A percentile compares a stretch with the other conserved stretches of the same genome.
These are phyloP conservation scores for Thelephora terrestris DNA, from an alignment of 1,284 basidiomycete species.

Conservation along the genomic window DNA sequence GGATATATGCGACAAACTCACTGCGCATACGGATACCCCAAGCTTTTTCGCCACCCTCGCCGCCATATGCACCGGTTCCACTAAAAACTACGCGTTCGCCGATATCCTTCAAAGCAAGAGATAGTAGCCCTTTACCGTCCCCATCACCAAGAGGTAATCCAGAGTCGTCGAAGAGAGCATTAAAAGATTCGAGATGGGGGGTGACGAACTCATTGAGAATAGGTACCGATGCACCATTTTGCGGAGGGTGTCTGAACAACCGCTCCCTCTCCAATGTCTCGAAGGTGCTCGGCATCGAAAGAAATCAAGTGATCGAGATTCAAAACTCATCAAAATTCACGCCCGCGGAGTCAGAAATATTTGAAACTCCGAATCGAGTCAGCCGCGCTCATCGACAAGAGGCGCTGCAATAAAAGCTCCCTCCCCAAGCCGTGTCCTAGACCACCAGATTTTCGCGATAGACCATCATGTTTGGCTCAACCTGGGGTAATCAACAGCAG, in stretches of 20 bases:
- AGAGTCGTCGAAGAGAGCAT: slow-evolving; percentile 87
- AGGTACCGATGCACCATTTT: slow-evolving; percentile 60
- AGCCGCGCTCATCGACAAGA: background rate
- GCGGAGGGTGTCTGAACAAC: slow-evolving; percentile 71
- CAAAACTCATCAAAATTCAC: background rate
- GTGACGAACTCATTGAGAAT: slow-evolving; percentile 90
- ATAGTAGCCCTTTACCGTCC: slow-evolving; percentile 74
- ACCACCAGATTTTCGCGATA: background rate
- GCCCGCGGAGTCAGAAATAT: background rate
- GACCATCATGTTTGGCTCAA: slow-evolving; percentile 50
- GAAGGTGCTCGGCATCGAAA: slow-evolving; percentile 42
- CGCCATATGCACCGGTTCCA: slow-evolving; percentile 45
- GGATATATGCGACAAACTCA: slow-evolving; percentile 33
- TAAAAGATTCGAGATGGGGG: slow-evolving; percentile 96
- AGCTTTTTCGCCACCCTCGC: slow-evolving; percentile 43
- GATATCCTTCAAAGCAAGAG: slow-evolving; percentile 76
- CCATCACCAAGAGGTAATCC: slow-evolving; percentile 61
- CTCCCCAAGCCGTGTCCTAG: no score
- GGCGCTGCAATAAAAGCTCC: background rate
- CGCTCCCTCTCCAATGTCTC: slow-evolving; percentile 81
- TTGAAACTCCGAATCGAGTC: background rate
- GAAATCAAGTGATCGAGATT: no score
- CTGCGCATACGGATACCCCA: slow-evolving; percentile 79
- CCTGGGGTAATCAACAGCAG: slow-evolving; percentile 56
- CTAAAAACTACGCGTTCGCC: slow-evolving; percentile 91